Base-by-base conservation (phyloP, 345 rosid genomes). In the Noccaea bulbosa region DNA sequence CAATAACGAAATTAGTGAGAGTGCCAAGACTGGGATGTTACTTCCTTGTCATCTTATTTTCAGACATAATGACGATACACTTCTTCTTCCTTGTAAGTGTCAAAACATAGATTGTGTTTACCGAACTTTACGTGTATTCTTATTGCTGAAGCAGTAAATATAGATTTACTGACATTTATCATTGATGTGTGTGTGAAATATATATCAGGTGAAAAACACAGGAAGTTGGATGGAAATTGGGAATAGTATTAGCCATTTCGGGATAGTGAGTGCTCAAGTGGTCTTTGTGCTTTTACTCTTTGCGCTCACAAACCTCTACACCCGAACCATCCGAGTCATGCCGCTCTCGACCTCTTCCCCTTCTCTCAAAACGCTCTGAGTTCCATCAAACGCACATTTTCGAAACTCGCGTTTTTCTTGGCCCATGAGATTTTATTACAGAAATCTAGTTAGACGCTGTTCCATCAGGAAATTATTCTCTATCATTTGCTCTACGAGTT, bases 171-270 rank as follows among this genome's bases (percentile, higher is more conserved):
- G 39, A 15, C 15, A 4, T 14, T 40, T 33, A 6, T 30, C 27
- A 7, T 12, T 34, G 55, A 40, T 32, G 35, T 53, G 47, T 30
- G 45, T 48, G 6, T 27, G 71, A 54, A 54, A 69, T 2, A 32
- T 30, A 11, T 0, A 2, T 30, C 87, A 93, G 98, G 97, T 93
- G 43, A 79, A 77, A 56, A 90, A 88, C 69, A 88, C 89, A 7
- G 97, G 97, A 77, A 93, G 98, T 72, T 93, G 98, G 98, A 93
- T 90, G 98, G 98, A 93, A 52, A 93, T 93, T 0, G 97, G 98
- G 35, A 93, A 90, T 73, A 87, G 92, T 83, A 93, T 93, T 73
- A 93, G 98, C 81, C 97, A 93, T 72, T 90, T 90, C 59, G 97
- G 98, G 68, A 90, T 90, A 0, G 78, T 88, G 92, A 93, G 98